Evolutionary conservation across 2,329 filamentous ascomycete genomes (phyloP), one percentile per base, ranked within the genome.

Genomic region (Lasiodiplodia citricola): DNA sequence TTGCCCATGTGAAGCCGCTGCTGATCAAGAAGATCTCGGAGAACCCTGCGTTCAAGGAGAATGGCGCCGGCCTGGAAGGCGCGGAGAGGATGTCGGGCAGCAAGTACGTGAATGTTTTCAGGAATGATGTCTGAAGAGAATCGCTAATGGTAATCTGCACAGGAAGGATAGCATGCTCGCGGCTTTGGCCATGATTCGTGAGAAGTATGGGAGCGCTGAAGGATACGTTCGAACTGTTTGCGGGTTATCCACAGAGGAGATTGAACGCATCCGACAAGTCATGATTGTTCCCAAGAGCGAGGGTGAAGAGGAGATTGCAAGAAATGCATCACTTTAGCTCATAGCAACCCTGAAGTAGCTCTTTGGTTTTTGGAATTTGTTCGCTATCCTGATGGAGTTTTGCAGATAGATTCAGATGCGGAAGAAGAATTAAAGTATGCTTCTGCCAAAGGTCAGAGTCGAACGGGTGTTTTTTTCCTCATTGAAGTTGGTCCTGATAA

Each of bases 131-230:
- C 57, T 75, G 73, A 0, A 69, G 75, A 21, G 67, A 72, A 56
- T 75, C 75, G 14, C 77, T 75, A 67, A 52, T 75, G 35, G 13
- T 52, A 21, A 23, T 25, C 67, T 50, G 44, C 65, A 71, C 52
- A 74, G 76, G 74, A 87, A 84, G 73, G 60, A 64, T n/a, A 64
- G 51, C 13, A 88, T 89, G 83, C 62, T 82, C 18, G 80, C 77
- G 4, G 82, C 81, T 51, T 72, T 88, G 66, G 78, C 83, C 62
- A 85, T 88, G 81, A 80, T 93, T 57, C 82, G 86, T 58, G 78
- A 82, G 35, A 83, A 85, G 70, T 91, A 88, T 79, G 90, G 90
- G 2, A 87, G 89, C 2, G 84, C 87, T 2, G 89, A 92, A 75
- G 79, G 79, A 16, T 94, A 92, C 78, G 81, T 92, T 71, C 80